Conservation (phyloP, 2,329 filamentous ascomycete genomes). For the Paraconiothyrium sp. region DNA sequence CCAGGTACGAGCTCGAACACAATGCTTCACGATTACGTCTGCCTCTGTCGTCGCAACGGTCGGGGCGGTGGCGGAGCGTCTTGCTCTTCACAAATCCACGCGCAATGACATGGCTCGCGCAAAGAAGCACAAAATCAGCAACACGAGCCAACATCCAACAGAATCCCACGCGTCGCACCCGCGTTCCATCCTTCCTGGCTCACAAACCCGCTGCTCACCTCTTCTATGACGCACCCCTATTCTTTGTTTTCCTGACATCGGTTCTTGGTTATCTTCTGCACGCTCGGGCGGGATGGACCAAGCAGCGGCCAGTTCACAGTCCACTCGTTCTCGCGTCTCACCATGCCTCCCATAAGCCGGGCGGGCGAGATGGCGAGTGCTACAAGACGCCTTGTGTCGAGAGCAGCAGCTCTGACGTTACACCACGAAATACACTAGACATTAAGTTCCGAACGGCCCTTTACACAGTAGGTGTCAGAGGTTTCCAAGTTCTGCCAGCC, state of each 20-base stretch:
- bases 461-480: neutral
- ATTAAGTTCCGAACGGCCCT: neutral
- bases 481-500: neutral
- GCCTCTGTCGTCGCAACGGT: neutral
- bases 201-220: conserved; percentile 4
- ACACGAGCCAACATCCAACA: conserved; percentile 15
- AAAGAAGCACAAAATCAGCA: conserved; percentile 12
- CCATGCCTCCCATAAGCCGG: conserved; percentile 8
- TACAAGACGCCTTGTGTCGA: neutral
- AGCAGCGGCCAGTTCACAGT: conserved; percentile 27
- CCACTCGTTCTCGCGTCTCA: conserved; percentile 18
- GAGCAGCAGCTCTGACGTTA: neutral
- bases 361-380: conserved; percentile 1
- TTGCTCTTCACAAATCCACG: conserved; percentile 6
- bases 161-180: conserved; percentile 12
- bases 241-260: conserved; percentile 18
- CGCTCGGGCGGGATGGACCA: conserved; percentile 29
- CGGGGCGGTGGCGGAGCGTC: conserved; percentile 1
- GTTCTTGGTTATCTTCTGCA: conserved; percentile 22
- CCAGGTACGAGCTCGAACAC: conserved; percentile 18
- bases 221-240: conserved; percentile 19
- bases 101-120: conserved; percentile 14
- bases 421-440: neutral
- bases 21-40: conserved; percentile 7
- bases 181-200: conserved; percentile 1